Evolutionary conservation across 257 asterid species (phyloP).

Genomic region (Solanum gandarillasii): DNA sequence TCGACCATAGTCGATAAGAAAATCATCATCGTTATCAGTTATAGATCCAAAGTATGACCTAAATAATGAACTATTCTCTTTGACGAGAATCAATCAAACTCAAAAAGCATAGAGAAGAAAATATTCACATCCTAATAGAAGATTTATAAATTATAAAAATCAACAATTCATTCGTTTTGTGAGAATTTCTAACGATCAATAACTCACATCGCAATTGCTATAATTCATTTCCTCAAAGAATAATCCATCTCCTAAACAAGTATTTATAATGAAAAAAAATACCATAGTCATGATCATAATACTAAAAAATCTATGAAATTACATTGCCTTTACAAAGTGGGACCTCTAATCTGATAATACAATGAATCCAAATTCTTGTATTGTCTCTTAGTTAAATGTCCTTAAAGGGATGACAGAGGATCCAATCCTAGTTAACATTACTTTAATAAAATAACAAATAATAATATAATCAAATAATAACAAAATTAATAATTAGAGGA

Average conservation of each 20-base stretch:
- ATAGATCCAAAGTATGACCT: background rate
- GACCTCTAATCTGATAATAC: background rate
- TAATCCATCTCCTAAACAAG: background rate
- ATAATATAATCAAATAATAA: background rate
- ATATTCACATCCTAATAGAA: background rate
- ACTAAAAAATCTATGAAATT: background rate
- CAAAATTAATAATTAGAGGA: background rate
- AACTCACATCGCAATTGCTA: background rate
- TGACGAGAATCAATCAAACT: background rate
- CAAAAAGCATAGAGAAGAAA: background rate
- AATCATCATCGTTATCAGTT: background rate
- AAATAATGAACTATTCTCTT: background rate
- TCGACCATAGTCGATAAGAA: background rate
- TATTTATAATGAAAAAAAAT: background rate
- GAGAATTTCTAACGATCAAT: background rate
- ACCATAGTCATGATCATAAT: background rate
- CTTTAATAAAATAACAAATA: background rate
- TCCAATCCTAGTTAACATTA: background rate
- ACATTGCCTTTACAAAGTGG: background rate
- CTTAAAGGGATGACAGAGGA: conserved; percentile 2
- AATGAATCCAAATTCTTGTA: background rate
- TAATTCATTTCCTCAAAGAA: background rate
- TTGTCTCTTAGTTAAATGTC: background rate
- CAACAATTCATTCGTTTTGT: accelerated
- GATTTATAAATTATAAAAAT: background rate